Conservation (phyloP, 148 eudicot genomes). For the Rhododendron williamsianum region DNA sequence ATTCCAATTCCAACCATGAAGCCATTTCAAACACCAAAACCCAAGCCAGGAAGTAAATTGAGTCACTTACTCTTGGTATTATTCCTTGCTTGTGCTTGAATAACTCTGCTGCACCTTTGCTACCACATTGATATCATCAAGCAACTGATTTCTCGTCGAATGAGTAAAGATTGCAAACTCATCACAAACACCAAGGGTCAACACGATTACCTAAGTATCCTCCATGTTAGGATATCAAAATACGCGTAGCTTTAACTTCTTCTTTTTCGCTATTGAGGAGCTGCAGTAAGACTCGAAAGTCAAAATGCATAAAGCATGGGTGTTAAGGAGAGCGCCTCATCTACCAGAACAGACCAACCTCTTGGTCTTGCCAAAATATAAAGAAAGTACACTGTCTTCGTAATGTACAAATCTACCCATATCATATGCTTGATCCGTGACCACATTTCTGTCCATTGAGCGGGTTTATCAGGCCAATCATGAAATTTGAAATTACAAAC, state of each 20-base stretch:
- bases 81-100: neutral
- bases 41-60: neutral
- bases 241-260: neutral
- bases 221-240: neutral
- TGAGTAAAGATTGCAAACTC: neutral
- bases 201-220: neutral
- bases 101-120: neutral
- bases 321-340: neutral
- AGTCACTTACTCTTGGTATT: neutral
- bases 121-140: neutral
- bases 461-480: neutral
- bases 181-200: neutral
- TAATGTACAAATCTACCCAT: neutral
- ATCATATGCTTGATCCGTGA: neutral
- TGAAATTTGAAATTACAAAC: neutral
- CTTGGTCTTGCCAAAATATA: neutral
- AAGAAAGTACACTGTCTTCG: neutral
- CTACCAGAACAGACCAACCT: neutral
- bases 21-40: neutral
- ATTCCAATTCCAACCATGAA: neutral
- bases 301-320: neutral
- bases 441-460: neutral
- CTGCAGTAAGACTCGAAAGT: neutral
- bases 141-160: neutral
- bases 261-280: neutral